Percentiles rank a stretch among this genome's conserved stretches.
phyloP scores from a whole-genome alignment of 2,329 filamentous ascomycete species.

The Proliferodiscus dingleyae region DNA sequence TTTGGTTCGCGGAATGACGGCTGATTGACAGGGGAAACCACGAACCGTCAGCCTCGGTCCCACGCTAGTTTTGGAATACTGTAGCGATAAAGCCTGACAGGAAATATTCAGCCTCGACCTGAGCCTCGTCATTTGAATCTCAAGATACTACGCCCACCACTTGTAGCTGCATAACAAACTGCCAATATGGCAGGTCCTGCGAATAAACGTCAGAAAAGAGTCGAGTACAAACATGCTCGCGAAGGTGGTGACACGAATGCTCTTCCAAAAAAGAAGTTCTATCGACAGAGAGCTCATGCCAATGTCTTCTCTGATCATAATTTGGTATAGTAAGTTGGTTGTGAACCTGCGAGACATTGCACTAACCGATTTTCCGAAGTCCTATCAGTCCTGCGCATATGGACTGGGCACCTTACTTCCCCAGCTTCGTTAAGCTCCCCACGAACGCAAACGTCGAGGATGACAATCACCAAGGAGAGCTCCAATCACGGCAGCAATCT shows the following conservation, averaged over 20 bases:
- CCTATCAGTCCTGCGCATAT: conserved; percentile 75
- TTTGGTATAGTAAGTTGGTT: conserved; percentile 69
- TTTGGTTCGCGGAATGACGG: not conserved
- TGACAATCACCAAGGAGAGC: conserved; percentile 8
- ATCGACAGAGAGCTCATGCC: conserved; percentile 91
- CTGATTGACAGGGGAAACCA: not conserved
- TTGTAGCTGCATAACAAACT: conserved; percentile 53
- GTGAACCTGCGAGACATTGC: conserved; percentile 9
- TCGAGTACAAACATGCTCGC: conserved; percentile 55
- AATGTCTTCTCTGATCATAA: conserved; percentile 97
- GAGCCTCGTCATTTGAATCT: conserved; percentile 7
- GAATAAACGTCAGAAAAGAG: conserved; percentile 61
- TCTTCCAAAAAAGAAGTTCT: conserved; percentile 91
- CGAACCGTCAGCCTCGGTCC: too few relatives aligned
- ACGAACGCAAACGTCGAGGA: conserved; percentile 11
- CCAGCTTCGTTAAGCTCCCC: conserved; percentile 56
- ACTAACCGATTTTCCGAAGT: conserved; percentile 45
- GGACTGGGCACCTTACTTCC: conserved; percentile 87
- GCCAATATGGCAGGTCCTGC: conserved; percentile 38
- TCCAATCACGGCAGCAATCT: not conserved
- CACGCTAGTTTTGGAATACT: not conserved
- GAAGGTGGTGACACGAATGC: conserved; percentile 39
- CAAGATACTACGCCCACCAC: conserved; percentile 64
- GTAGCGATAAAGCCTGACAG: conserved; percentile 45
- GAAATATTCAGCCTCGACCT: conserved; percentile 9